Percentiles rank a stretch among this genome's conserved stretches.
phyloP scores from a whole-genome alignment of 78 protist species.

The Dictyostelium purpureum region DNA sequence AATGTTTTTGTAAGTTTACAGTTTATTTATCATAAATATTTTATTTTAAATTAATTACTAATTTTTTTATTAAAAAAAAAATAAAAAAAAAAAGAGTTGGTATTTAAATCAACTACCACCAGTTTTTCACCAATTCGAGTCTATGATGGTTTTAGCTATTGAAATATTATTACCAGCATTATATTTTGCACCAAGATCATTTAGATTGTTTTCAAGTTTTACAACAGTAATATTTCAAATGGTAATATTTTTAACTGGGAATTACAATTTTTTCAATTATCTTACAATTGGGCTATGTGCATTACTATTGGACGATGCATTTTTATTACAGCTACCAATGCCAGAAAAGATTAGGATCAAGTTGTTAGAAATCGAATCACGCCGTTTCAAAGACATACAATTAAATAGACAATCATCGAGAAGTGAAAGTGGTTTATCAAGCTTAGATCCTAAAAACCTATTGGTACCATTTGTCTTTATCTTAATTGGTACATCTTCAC shows the following conservation, averaged over 20 bases:
- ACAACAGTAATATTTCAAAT: slow-evolving; percentile 35
- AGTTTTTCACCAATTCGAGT: slow-evolving; percentile 39
- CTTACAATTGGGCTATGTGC: slow-evolving; percentile 62
- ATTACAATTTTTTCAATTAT: slow-evolving; percentile 83
- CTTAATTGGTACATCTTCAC: slow-evolving; percentile 19
- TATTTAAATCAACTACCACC: slow-evolving; percentile 68
- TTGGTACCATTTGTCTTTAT: slow-evolving; percentile 63
- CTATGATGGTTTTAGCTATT: slow-evolving; percentile 35
- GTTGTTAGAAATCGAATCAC: background rate
- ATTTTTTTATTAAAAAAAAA: no score
- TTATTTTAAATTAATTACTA: no score
- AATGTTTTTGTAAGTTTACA: slow-evolving; percentile 53
- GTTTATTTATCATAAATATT: background rate
- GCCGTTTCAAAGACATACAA: background rate
- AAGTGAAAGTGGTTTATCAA: slow-evolving; percentile 9
- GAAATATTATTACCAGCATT: slow-evolving; percentile 62
- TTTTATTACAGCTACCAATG: background rate
- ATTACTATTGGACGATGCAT: slow-evolving; percentile 49
- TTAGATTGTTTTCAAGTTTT: slow-evolving; percentile 12
- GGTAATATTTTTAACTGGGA: slow-evolving; percentile 72
- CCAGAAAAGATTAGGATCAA: background rate
- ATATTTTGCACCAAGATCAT: slow-evolving; percentile 42
- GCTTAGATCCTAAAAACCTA: slow-evolving; percentile 42
- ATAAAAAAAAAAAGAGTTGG: slow-evolving; percentile 18
- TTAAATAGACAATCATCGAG: background rate